Conservation (phyloP, 1,284 basidiomycete genomes). For the Puccinia triticina region DNA sequence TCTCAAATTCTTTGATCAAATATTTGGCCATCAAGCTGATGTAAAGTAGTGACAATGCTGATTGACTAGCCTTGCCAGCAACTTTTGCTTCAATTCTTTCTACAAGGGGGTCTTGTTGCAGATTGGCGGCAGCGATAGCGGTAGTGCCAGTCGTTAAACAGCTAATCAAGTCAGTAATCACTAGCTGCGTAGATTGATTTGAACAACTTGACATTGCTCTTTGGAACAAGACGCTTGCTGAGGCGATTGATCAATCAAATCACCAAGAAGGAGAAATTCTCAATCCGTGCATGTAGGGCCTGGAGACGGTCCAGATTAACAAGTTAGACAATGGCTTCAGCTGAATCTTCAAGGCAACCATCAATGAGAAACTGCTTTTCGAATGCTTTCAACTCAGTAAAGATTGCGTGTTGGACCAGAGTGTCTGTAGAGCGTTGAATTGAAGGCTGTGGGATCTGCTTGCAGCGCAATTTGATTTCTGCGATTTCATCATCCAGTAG, state of each 20-base stretch:
- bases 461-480: neutral
- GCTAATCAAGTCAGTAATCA: constrained; percentile 4
- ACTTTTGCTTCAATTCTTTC: constrained; percentile 3
- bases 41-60: constrained; percentile 64
- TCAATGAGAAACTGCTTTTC: constrained; percentile 35
- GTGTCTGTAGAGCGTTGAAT: constrained; percentile 31
- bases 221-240: constrained; percentile 34
- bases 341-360: constrained; percentile 31
- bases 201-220: neutral
- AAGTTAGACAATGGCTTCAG: neutral
- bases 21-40: constrained; percentile 65
- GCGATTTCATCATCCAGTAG: constrained; percentile 30
- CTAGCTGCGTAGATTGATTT: neutral
- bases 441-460: constrained; percentile 37
- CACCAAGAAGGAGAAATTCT: constrained; percentile 45
- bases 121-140: constrained; percentile 35
- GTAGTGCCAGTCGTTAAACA: constrained; percentile 3
- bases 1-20: constrained; percentile 58
- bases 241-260: constrained; percentile 38
- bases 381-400: constrained; percentile 46
- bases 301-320: neutral
- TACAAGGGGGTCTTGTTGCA: neutral
- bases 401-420: constrained; percentile 29
- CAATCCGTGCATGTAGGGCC: constrained; percentile 23
- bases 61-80: constrained; percentile 31